Base-by-base conservation (phyloP, 106 monocot species). In the Dendrobium officinale region DNA sequence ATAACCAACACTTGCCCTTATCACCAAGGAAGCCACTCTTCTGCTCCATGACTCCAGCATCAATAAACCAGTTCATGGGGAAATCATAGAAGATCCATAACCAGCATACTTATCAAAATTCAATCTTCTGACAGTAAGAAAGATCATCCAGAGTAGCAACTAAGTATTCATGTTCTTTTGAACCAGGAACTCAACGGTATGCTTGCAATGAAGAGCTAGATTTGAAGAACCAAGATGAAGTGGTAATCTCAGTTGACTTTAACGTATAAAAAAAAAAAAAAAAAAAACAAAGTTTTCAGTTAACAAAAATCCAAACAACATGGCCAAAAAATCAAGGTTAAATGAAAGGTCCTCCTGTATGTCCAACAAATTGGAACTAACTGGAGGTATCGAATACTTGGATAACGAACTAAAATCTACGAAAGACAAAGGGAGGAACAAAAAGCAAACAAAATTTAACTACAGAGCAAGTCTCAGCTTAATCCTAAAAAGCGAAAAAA, bases 41-140 rank as follows among this genome's bases (percentile, higher is more conserved):
- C 67, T 86, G 86, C 79, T 87, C 88, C 90, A 93, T 92, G 42
- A 83, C 79, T 51, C 88, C 83, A 81, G 87, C 85, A 89, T 89
- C 68, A 85, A 86, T 81, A 84, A 95, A 87, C 88, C 86, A 90
- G 75, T 81, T 92, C 95, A 95, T 89, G 79, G 49, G 33, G 31
- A 84, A 54, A 54, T 84, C 88, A 74, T 51, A 84, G 54, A 85
- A 75, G 18, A 68, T 26, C 86, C 84, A 85, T 80, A 17, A 40
- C 72, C 86, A 90, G 41, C 86, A 85, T 44, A 85, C 78, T 67
- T 24, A 86, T 83, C 86, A 88, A 75, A 81, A 82, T 73, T 82
- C 19, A 41, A 78, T 16, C 49, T 84, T 42, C 80, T 31, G 24
- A 19, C 79, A 82, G 64, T 44, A 15, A 83, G 54, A 68, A 42